Conservation (phyloP, 192 early-diverging fungal genomes). For the Coemansia sp. region DNA sequence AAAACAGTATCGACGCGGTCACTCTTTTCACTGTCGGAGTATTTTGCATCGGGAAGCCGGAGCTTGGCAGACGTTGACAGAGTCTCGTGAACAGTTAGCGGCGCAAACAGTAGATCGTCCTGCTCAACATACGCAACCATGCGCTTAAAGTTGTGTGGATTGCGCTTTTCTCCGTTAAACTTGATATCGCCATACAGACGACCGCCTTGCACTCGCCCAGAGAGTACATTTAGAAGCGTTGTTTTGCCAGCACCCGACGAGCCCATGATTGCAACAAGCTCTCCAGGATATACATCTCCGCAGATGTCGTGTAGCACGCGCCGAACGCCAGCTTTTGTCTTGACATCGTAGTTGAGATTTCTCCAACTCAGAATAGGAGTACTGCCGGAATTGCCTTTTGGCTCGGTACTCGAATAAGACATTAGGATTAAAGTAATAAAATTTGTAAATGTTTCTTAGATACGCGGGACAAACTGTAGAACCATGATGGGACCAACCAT, state of each 20-base stretch:
- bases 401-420: no score
- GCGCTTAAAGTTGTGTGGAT: conserved; percentile 12
- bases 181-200: conserved; percentile 42
- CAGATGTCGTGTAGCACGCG: background rate
- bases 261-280: background rate
- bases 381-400: no score
- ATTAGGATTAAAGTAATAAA: no score
- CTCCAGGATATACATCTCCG: background rate
- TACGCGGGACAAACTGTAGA: no score
- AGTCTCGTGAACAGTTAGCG: conserved; percentile 66
- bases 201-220: conserved; percentile 55
- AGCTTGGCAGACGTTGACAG: conserved; percentile 63
- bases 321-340: no score
- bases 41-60: conserved; percentile 48
- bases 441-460: no score
- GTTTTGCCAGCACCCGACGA: no score
- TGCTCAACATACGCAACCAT: conserved; percentile 26
- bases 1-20: conserved; percentile 58
- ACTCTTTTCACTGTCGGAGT: conserved; percentile 40
- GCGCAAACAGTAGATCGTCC: conserved; percentile 32
- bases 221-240: conserved; percentile 52
- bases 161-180: conserved; percentile 36
- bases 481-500: no score
- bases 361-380: no score
- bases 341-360: no score